phyloP scores from a whole-genome alignment of 192 early-diverging fungal species.

The Paraglomus brasilianum region DNA sequence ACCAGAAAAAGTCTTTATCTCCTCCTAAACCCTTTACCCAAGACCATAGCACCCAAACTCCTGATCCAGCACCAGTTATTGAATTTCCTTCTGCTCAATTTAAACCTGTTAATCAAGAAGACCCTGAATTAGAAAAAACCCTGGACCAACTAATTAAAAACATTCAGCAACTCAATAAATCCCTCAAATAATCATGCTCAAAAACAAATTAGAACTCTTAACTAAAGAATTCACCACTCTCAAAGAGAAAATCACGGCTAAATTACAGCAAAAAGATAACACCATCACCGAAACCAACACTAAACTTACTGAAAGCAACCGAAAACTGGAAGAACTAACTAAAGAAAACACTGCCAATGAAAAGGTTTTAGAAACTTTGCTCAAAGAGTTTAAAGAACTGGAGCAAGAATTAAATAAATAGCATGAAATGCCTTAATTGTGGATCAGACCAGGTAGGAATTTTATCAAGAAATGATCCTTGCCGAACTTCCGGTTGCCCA shows the following conservation, averaged over 20 bases:
- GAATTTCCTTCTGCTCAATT: too few relatives aligned
- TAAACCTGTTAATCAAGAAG: too few relatives aligned
- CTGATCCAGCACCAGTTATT: too few relatives aligned
- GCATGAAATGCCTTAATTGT: too few relatives aligned
- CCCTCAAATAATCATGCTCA: not conserved
- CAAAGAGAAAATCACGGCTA: constrained; percentile 1
- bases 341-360: constrained; percentile 20
- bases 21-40: too few relatives aligned
- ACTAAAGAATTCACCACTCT: not conserved
- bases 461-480: too few relatives aligned
- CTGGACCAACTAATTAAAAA: not conserved
- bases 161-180: not conserved
- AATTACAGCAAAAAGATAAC: not conserved
- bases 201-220: constrained; percentile 18
- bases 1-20: too few relatives aligned
- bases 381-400: constrained; percentile 19
- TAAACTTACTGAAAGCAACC: not conserved
- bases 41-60: too few relatives aligned
- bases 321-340: not conserved
- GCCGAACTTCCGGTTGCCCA: too few relatives aligned
- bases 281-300: not conserved
- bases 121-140: not conserved
- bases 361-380: constrained; percentile 2
- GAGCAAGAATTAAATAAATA: not conserved
- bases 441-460: too few relatives aligned